Evolutionary conservation across 352 stramenopile species (phyloP), one percentile per base, ranked within the genome.

Genomic region (Phytophthora cryptogea): DNA sequence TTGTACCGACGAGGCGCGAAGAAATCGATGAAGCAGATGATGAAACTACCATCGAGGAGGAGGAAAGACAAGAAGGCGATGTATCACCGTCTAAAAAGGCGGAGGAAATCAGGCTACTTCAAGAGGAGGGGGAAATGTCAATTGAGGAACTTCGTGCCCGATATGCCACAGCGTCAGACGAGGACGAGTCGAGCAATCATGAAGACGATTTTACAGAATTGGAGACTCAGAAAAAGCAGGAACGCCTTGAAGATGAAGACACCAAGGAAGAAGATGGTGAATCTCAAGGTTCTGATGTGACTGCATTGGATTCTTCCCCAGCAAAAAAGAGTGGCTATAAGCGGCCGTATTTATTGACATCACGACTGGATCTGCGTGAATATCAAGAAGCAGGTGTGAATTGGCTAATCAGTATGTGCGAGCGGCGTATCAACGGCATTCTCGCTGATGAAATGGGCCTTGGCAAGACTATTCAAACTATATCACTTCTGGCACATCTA

Each of bases 391-490:
- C 83, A 8, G 85, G 97, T 3, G 80, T 99, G 31, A 98, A 98
- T 66, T 99, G 98, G 98, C 88, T 99, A 3, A 86, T 99, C 26
- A 98, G 93, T n/a, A 89, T 99, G 60, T 97, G 98, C 48, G 92
- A 98, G 30, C 87, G 97, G 53, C 82, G 96, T 31, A 90, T 99
- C 36, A 99, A 99, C 71, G 97, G 97, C 8, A 99, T 99, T 54
- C 80, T 99, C 7, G 97, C 97, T 0, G 97, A 99, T 72, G 97
- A 99, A 67, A 97, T 97, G 90, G 88, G 90, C 3, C 72, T 97
- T 5, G 95, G 96, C 0, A 99, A 99, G 70, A 99, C 97, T 8
- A 87, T 99, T n/a, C 97, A 99, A 81, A 99, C 97, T n/a, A 99
- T 99, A 57, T 90, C 95, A 17, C 75, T 99, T 50, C 72, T 99